Conservation (phyloP, 768 basidiomycete species). For the Leucocoprinus birnbaumii region DNA sequence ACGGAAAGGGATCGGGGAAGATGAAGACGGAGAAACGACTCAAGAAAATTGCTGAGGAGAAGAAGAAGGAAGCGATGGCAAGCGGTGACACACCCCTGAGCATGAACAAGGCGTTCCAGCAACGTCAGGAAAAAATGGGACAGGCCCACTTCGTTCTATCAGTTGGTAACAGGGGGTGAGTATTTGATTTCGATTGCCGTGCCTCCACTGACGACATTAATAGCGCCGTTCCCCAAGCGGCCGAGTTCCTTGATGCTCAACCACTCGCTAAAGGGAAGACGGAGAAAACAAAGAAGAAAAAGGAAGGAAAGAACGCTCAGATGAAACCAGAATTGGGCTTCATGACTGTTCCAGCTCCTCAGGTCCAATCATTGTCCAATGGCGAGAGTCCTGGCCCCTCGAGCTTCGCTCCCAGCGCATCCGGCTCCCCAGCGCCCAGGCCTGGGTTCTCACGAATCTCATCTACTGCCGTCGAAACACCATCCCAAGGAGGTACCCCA, state of each 20-base stretch:
- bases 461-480: conserved; percentile 47
- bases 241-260: conserved; percentile 78
- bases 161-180: conserved; percentile 89
- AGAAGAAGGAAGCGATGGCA: conserved; percentile 90
- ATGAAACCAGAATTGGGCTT: conserved; percentile 56
- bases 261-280: conserved; percentile 82
- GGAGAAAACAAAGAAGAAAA: conserved; percentile 81
- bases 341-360: conserved; percentile 68
- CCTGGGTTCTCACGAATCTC: conserved; percentile 80
- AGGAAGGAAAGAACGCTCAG: conserved; percentile 56
- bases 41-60: conserved; percentile 97
- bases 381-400: conserved; percentile 46
- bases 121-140: conserved; percentile 89
- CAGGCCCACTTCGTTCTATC: conserved; percentile 96
- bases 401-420: conserved; percentile 24
- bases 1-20: conserved; percentile 94
- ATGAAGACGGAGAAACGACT: conserved; percentile 96
- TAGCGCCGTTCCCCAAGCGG: conserved; percentile 85
- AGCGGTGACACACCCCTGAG: conserved; percentile 95
- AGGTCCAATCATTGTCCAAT: conserved; percentile 34
- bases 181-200: conserved; percentile 9
- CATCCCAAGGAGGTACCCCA: conserved; percentile 53
- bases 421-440: conserved; percentile 63
- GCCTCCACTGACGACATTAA: conserved; percentile 13
- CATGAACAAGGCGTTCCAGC: conserved; percentile 93